Evolutionary conservation across 176 grass and related monocot genomes (phyloP).

Genomic region (Aegilops bicornis): DNA sequence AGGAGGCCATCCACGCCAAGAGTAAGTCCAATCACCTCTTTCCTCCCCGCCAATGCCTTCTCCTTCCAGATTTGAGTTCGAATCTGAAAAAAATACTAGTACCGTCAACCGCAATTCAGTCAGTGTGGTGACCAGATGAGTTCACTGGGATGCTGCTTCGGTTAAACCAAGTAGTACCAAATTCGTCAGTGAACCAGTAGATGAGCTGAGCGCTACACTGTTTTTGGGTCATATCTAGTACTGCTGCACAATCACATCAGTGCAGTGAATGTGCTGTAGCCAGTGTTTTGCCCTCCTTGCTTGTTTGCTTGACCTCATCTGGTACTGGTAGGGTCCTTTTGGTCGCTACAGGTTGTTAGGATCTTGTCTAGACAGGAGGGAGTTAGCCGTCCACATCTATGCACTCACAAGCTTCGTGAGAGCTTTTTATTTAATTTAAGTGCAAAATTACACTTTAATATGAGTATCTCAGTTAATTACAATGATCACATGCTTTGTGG

Average conservation of each 20-base stretch:
- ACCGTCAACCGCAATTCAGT: no score
- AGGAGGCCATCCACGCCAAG: conserved; percentile 67
- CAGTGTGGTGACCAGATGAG: no score
- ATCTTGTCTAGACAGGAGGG: conserved; percentile 22
- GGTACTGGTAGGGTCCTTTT: not conserved
- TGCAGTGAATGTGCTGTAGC: not conserved
- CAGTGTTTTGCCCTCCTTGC: not conserved
- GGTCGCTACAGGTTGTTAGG: not conserved
- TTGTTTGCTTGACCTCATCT: not conserved
- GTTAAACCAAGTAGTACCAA: not conserved
- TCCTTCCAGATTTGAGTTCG: not conserved
- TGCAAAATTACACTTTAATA: not conserved
- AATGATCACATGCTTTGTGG: not conserved
- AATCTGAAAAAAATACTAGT: not conserved
- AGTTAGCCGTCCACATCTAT: conserved; percentile 20
- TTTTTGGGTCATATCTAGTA: not conserved
- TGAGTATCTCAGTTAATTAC: not conserved
- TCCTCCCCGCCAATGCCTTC: not conserved
- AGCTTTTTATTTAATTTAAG: no score
- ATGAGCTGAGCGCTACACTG: not conserved
- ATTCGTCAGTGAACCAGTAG: not conserved
- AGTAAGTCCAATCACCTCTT: conserved; percentile 33
- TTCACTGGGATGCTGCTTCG: not conserved
- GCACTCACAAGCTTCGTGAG: conserved; percentile 11
- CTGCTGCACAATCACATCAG: not conserved